Evolutionary conservation across 306 rosid genomes (phyloP), one percentile per base, ranked within the genome.

Genomic region (Potentilla sterilis): DNA sequence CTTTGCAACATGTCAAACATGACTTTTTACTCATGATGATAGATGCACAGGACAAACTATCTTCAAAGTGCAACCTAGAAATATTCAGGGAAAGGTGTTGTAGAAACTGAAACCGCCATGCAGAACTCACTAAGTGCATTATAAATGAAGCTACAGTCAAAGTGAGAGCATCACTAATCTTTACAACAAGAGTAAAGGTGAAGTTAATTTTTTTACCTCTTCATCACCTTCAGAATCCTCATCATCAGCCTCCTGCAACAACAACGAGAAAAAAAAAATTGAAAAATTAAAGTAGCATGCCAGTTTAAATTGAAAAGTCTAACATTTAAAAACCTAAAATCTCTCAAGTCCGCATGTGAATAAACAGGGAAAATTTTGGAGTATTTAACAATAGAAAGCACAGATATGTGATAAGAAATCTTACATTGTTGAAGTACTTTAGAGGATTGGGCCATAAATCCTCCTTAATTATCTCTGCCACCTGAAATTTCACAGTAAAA

Each of bases 361-460:
- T 28, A 28, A 28, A 28, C 28, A 28, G 28, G 28, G 34, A 16
- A 41, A 5, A 7, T 5, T 8, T 59, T 28, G 28, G 28, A 19
- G 21, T 43, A 46, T 32, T 43, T 9, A 15, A 21, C 22, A 41
- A 24, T 52, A 52, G 64, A 51, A 28, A 59, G 38, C 34, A 18
- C 13, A 12, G 37, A 51, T 4, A 8, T 62, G 47, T 61, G 68
- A 80, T 7, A 32, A 70, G 54, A 55, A 46, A 37, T 5, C 70
- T 83, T 88, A 88, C 96, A 69, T 81, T 86, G 78, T 83, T 90
- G 79, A 90, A 90, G 75, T 88, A 88, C 83, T 86, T 88, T 32
- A 88, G 81, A 75, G 96, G 96, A 81, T 90, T 86, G 81, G 96
- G 91, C 96, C 96, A 90, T 41, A 90, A 75, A 73, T 90, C 91